Conservation (phyloP, 2,329 filamentous ascomycete genomes). For the Colletotrichum musae region DNA sequence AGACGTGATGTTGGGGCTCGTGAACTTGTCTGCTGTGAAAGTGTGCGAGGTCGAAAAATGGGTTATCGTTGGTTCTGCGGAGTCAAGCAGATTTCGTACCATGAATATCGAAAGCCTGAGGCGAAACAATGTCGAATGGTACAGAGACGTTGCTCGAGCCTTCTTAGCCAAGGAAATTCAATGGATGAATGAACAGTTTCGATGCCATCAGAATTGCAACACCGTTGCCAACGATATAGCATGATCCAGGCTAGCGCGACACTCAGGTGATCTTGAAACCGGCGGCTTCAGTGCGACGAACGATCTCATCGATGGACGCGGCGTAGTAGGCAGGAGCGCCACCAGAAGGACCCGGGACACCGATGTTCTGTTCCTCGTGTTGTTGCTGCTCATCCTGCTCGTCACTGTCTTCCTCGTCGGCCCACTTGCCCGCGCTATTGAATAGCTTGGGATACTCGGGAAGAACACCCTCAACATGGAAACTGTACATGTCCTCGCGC, state of each 20-base stretch:
- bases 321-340: conserved; percentile 10
- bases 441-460: conserved; percentile 24
- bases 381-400: not conserved
- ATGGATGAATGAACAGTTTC: too few species aligned
- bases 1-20: not conserved
- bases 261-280: not conserved
- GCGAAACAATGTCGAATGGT: too few species aligned
- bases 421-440: conserved; percentile 20
- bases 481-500: conserved; percentile 32
- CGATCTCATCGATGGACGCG: conserved; percentile 30
- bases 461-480: conserved; percentile 30
- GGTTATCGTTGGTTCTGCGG: too few species aligned
- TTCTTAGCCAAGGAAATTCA: too few species aligned
- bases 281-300: conserved; percentile 2
- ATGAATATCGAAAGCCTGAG: too few species aligned
- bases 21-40: not conserved
- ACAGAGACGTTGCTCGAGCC: too few species aligned
- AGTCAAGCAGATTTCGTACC: too few species aligned
- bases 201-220: too few species aligned
- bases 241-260: not conserved
- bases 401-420: not conserved
- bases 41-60: too few species aligned
- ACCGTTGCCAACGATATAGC: too few species aligned
- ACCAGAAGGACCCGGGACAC: not conserved
- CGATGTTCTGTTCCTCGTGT: not conserved